These are phyloP conservation scores for Neolentinus lepideus DNA, from an alignment of 1,284 basidiomycete genomes.

Conservation along the genomic window DNA sequence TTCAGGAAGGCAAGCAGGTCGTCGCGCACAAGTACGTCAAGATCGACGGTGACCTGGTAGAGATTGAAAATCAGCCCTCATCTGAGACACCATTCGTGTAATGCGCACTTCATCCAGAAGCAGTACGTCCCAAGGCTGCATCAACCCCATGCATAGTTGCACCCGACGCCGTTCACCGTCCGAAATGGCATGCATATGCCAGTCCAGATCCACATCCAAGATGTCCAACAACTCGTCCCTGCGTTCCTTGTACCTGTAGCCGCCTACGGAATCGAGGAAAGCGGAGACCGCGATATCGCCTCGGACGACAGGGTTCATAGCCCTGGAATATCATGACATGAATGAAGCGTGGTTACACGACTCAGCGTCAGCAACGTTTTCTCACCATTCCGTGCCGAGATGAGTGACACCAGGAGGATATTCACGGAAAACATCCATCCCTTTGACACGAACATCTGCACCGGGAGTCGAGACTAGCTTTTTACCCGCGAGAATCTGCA, in stretches of 20 bases:
- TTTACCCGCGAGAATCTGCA: conserved; percentile 94
- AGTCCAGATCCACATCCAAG: conserved; percentile 91
- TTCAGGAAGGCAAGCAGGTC: conserved; percentile 87
- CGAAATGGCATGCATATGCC: conserved; percentile 89
- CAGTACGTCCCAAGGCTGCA: conserved; percentile 92
- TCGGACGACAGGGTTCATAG: conserved; percentile 94
- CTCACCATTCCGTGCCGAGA: conserved; percentile 86
- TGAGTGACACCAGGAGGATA: conserved; percentile 77
- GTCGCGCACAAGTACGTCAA: conserved; percentile 95
- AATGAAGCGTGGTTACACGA: neutral
- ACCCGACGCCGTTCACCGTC: conserved; percentile 94
- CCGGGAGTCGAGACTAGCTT: conserved; percentile 57
- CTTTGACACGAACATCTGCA: conserved; percentile 69
- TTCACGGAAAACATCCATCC: conserved; percentile 78
- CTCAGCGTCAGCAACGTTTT: conserved; percentile 8
- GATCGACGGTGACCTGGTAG: conserved; percentile 82
- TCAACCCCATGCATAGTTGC: conserved; percentile 95
- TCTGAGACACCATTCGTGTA: neutral
- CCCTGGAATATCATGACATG: conserved; percentile 42
- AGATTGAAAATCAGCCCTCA: neutral
- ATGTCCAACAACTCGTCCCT: conserved; percentile 86
- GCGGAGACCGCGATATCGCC: conserved; percentile 84
- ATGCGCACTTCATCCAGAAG: conserved; percentile 81
- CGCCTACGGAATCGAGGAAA: conserved; percentile 94
- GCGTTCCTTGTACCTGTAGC: conserved; percentile 88